phyloP scores from a whole-genome alignment of 2,329 filamentous ascomycete genomes.

The Aspergillus alliaceus region DNA sequence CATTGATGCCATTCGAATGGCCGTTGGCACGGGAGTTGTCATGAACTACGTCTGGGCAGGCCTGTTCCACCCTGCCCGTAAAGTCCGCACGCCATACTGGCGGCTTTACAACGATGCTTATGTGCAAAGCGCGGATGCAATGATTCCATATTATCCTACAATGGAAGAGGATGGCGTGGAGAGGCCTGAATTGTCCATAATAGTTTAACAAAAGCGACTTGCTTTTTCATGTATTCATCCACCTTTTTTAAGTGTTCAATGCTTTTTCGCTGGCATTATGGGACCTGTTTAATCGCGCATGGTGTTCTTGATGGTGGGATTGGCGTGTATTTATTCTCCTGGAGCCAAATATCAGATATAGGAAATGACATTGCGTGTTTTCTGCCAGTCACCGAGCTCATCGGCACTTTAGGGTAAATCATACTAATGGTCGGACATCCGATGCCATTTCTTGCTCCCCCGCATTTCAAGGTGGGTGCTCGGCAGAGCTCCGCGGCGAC shows the following conservation, averaged over 20 bases:
- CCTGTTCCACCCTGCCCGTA: slow-evolving; percentile 92
- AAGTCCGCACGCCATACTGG: slow-evolving; percentile 95
- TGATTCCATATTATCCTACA: slow-evolving; percentile 94
- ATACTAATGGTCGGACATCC: neutral
- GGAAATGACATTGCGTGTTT: slow-evolving; percentile 6
- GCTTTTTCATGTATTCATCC: slow-evolving; percentile 26
- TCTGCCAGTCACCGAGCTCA: neutral
- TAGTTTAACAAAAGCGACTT: slow-evolving; percentile 57
- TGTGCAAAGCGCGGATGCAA: slow-evolving; percentile 86
- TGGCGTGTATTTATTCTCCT: slow-evolving; percentile 10
- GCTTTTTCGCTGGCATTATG: slow-evolving; percentile 6
- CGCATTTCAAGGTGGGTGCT: neutral
- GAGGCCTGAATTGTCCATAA: slow-evolving; percentile 77
- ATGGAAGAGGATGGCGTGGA: slow-evolving; percentile 77
- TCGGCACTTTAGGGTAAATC: neutral
- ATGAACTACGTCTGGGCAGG: slow-evolving; percentile 99
- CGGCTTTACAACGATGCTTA: slow-evolving; percentile 96
- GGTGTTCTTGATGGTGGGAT: slow-evolving; percentile 14
- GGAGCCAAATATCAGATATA: slow-evolving; percentile 5
- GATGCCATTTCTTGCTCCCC: neutral
- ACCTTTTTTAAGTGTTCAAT: neutral
- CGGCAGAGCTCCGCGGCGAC: neutral
- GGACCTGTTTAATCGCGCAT: slow-evolving; percentile 10
- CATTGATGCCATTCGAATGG: slow-evolving; percentile 92
- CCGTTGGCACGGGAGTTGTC: slow-evolving; percentile 85